Conservation (phyloP, 2,329 filamentous ascomycete genomes). For the Calonectria multiphialidica region DNA sequence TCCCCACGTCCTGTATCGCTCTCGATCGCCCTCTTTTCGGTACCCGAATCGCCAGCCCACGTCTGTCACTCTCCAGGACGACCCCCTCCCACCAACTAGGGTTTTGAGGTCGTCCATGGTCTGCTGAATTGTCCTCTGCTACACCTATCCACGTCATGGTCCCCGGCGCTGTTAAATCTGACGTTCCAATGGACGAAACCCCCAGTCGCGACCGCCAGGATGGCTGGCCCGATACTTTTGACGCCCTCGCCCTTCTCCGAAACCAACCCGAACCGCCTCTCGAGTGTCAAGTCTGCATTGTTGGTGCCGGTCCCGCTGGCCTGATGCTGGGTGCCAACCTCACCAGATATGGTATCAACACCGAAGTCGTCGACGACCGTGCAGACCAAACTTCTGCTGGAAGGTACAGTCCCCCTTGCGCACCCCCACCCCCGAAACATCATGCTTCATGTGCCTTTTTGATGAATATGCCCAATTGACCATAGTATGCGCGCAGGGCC, state of each 20-base stretch:
- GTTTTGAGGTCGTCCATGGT: slow-evolving; percentile 46
- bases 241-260: slow-evolving; percentile 61
- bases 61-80: slow-evolving; percentile 36
- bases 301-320: slow-evolving; percentile 68
- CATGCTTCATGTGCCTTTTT: slow-evolving; percentile 17
- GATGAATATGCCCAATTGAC: slow-evolving; percentile 31
- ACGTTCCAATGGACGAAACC: slow-evolving; percentile 43
- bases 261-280: slow-evolving; percentile 61
- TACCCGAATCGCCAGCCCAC: slow-evolving; percentile 13
- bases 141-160: slow-evolving; percentile 36
- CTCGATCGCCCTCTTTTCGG: background rate
- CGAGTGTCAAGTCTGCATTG: slow-evolving; percentile 62
- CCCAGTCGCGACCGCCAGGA: slow-evolving; percentile 43
- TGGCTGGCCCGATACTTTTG: slow-evolving; percentile 51
- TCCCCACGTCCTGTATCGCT: slow-evolving; percentile 14
- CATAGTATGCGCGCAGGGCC: slow-evolving; percentile 56
- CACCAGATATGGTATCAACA: slow-evolving; percentile 74
- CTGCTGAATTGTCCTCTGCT: slow-evolving; percentile 26
- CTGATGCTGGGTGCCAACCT: slow-evolving; percentile 69
- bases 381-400: slow-evolving; percentile 76
- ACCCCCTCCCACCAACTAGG: slow-evolving; percentile 37
- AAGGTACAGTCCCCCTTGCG: slow-evolving; percentile 50
- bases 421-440: background rate
- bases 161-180: slow-evolving; percentile 51
- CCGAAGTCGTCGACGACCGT: slow-evolving; percentile 76